phyloP scores from a whole-genome alignment of 2,329 filamentous ascomycete species.

The Aureobasidium sp. region DNA sequence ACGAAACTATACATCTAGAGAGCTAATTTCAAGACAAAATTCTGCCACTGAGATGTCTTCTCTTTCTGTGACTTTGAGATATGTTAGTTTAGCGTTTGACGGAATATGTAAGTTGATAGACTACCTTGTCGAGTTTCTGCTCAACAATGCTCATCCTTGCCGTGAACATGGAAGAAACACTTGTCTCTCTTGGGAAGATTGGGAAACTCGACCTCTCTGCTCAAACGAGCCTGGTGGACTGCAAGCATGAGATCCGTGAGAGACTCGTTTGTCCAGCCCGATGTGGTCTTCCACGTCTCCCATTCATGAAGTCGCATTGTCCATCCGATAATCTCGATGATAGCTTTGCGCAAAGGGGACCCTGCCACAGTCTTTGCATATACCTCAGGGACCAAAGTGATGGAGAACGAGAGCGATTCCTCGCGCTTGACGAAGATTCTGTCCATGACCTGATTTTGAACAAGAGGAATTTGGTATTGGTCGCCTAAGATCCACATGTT shows the following conservation, averaged over 20 bases:
- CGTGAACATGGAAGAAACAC: constrained; percentile 10
- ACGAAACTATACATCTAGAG: no score
- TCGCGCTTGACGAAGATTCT: neutral
- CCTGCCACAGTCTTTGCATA: neutral
- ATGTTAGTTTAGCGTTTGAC: no score
- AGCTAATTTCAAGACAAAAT: no score
- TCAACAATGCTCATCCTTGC: constrained; percentile 6
- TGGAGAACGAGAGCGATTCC: no score
- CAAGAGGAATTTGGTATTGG: neutral
- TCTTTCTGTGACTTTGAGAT: no score
- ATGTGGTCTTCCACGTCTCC: neutral
- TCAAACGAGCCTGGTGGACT: neutral
- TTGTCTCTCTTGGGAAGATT: neutral
- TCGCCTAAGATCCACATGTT: constrained; percentile 24
- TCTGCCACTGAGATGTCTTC: no score
- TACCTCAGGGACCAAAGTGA: no score
- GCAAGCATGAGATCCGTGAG: neutral
- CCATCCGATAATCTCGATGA: neutral
- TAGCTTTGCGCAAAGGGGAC: neutral
- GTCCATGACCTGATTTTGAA: neutral
- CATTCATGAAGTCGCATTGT: accelerated
- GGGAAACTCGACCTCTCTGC: neutral
- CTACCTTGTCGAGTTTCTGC: no score
- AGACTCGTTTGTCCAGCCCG: no score
- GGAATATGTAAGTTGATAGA: no score